A percentile compares a stretch with the other conserved stretches of the same genome.
Evolutionary conservation across 2,329 filamentous ascomycete species (phyloP).

Genomic region (Xylaria sp.): DNA sequence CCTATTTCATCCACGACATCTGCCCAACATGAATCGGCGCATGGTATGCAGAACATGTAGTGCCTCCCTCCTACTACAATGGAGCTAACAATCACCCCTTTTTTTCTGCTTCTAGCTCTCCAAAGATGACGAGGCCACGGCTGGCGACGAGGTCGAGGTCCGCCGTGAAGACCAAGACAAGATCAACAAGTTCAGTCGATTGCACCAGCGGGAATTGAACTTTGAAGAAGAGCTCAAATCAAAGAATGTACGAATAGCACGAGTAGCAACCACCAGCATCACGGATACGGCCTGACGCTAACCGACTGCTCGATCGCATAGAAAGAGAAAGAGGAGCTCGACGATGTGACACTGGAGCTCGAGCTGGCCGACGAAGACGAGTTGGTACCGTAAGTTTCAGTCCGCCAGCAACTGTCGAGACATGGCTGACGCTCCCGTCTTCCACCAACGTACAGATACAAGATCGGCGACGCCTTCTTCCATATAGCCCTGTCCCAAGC

Average conservation of each 20-base stretch:
- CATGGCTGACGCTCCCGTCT: constrained; percentile 16
- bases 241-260: constrained; percentile 71
- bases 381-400: constrained; percentile 78
- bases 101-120: constrained; percentile 73
- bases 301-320: constrained; percentile 54
- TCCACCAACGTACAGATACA: constrained; percentile 73
- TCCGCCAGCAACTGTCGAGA: neutral
- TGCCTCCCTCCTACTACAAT: neutral
- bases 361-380: constrained; percentile 97
- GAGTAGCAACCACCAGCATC: constrained; percentile 11
- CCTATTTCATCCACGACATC: neutral
- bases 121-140: constrained; percentile 87
- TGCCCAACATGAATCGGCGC: constrained; percentile 50
- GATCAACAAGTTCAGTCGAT: constrained; percentile 96
- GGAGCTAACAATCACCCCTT: constrained; percentile 28
- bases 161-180: constrained; percentile 97
- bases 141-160: constrained; percentile 85
- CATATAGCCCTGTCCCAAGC: constrained; percentile 85
- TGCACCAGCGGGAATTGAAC: constrained; percentile 85
- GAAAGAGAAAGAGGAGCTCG: constrained; percentile 99
- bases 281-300: constrained; percentile 35
- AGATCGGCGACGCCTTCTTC: constrained; percentile 96
- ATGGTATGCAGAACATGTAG: constrained; percentile 43
- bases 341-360: constrained; percentile 89
- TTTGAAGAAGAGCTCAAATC: constrained; percentile 83